A percentile compares a stretch with the other conserved stretches of the same genome.
Conservation (phyloP, 2,329 filamentous ascomycete genomes). For the Eurotiales sp. region DNA sequence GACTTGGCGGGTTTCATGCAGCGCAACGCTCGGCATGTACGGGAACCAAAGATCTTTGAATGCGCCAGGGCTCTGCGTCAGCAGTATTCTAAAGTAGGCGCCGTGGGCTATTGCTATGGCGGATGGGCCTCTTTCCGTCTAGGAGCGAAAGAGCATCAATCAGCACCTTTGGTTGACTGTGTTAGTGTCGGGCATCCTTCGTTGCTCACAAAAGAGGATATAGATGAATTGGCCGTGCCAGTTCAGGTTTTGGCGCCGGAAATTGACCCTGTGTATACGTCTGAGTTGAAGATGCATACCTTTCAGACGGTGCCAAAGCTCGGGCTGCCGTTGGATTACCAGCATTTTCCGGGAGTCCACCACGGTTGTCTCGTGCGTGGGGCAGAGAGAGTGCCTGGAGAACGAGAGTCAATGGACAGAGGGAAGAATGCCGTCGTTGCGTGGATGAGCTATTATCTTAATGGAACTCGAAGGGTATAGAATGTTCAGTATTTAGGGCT, state of each 20-base stretch:
- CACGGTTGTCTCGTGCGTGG: constrained; percentile 48
- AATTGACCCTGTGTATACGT: constrained; percentile 40
- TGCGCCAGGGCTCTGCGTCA: constrained; percentile 33
- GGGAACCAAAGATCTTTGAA: constrained; percentile 37
- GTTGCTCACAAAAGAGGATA: constrained; percentile 42
- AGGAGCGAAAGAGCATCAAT: constrained; percentile 35
- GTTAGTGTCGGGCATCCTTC: constrained; percentile 46
- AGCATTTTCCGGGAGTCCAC: constrained; percentile 48
- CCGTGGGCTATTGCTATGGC: constrained; percentile 51
- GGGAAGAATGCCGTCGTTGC: constrained; percentile 47
- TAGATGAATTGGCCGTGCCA: constrained; percentile 46
- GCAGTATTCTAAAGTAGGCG: constrained; percentile 34
- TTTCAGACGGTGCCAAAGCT: constrained; percentile 37
- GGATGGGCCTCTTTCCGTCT: constrained; percentile 51
- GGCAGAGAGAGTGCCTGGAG: constrained; percentile 33
- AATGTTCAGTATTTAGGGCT: too few relatives aligned
- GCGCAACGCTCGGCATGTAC: constrained; percentile 35
- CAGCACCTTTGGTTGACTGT: constrained; percentile 41
- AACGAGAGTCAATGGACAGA: constrained; percentile 45
- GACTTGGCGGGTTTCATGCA: constrained; percentile 38
- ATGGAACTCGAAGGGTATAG: too few relatives aligned
- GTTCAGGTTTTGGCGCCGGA: constrained; percentile 54
- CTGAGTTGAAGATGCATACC: constrained; percentile 46
- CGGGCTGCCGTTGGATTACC: constrained; percentile 47
- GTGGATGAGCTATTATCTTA: constrained; percentile 38